These are phyloP conservation scores for Rutstroemia sp. DNA, from an alignment of 2,329 filamentous ascomycete genomes.

Conservation along the genomic window DNA sequence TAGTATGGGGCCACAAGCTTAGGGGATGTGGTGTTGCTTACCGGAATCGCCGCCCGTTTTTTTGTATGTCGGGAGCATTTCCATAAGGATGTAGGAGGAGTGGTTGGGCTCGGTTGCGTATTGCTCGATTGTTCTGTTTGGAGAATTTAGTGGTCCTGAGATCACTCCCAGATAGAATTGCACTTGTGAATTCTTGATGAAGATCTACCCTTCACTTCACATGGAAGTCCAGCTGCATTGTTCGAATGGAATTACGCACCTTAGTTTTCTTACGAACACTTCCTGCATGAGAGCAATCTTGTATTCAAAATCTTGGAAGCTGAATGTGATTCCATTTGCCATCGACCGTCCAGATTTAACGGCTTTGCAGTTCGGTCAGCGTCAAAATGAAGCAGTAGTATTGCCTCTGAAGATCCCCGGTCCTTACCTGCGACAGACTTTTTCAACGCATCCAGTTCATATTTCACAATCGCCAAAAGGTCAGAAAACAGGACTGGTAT, in stretches of 20 bases:
- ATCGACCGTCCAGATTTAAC: not conserved
- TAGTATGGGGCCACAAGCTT: no score
- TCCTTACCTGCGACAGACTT: not conserved
- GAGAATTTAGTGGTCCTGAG: not conserved
- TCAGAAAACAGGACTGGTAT: accelerated
- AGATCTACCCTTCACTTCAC: no score
- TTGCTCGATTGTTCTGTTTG: not conserved
- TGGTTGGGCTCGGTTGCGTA: not conserved
- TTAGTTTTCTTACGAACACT: not conserved
- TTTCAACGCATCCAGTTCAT: not conserved
- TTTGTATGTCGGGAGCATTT: not conserved
- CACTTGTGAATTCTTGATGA: not conserved
- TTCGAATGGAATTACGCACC: not conserved
- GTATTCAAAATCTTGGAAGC: not conserved
- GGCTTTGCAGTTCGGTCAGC: no score
- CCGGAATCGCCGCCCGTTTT: not conserved
- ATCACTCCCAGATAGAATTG: not conserved
- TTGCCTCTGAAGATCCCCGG: no score
- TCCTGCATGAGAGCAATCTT: not conserved
- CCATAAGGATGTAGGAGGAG: not conserved
- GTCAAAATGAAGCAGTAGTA: no score
- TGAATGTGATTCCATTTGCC: not conserved
- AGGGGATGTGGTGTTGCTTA: no score
- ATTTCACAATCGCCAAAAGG: not conserved
- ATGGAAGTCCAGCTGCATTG: not conserved